phyloP scores from a whole-genome alignment of 2,329 filamentous ascomycete genomes.

The Geosmithia morbida region DNA sequence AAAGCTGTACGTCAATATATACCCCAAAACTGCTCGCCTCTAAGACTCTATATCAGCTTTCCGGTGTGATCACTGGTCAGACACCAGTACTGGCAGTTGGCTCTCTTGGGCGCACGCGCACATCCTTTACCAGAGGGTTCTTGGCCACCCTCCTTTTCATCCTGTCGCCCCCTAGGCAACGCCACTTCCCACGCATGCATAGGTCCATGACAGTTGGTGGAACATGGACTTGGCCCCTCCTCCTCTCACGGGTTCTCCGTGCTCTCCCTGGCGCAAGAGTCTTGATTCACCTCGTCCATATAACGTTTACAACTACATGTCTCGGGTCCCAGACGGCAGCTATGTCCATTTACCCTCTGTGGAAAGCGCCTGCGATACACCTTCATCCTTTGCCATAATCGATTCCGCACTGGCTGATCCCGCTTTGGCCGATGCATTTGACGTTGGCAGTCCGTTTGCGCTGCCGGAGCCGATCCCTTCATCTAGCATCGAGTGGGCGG shows the following conservation, averaged over 20 bases:
- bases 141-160: background rate
- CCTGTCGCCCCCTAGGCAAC: background rate
- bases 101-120: background rate
- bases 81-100: background rate
- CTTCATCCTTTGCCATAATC: conserved; percentile 17
- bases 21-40: no score
- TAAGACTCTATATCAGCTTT: background rate
- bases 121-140: background rate
- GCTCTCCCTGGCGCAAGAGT: conserved; percentile 4
- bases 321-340: background rate
- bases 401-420: conserved; percentile 23
- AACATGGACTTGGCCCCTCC: conserved; percentile 9
- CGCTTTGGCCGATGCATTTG: conserved; percentile 20
- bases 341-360: background rate
- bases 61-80: background rate
- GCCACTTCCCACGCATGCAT: background rate
- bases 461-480: conserved; percentile 20
- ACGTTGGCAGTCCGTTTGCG: conserved; percentile 10
- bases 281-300: conserved; percentile 3
- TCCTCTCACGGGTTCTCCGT: conserved; percentile 8
- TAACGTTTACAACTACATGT: background rate
- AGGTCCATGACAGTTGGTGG: background rate
- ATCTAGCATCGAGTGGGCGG: conserved; percentile 26
- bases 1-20: background rate
- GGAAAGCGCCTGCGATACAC: conserved; percentile 1